These are phyloP conservation scores for Oldenlandia corymbosa DNA, from an alignment of 257 asterid genomes.

Conservation along the genomic window DNA sequence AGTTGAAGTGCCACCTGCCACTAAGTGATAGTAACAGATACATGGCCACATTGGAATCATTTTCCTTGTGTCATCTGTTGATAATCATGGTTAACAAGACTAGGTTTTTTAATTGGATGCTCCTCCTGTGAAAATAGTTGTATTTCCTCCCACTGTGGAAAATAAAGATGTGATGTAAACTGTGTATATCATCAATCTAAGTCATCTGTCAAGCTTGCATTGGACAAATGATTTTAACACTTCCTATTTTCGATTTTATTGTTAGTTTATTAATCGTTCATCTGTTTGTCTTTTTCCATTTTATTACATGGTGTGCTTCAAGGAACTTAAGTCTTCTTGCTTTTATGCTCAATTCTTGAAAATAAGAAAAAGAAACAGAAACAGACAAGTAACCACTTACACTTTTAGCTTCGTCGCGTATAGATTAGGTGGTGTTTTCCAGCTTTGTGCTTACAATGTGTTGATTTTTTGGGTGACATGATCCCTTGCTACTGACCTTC, in stretches of 20 bases:
- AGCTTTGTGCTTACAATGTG: conserved; percentile 11
- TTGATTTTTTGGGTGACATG: conserved; percentile 16
- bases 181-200: background rate
- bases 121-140: background rate
- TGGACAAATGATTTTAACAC: background rate
- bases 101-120: background rate
- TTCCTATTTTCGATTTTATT: background rate
- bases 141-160: background rate
- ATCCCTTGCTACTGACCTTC: conserved; percentile 43
- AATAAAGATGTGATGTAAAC: background rate
- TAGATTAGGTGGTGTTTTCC: background rate
- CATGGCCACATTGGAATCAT: background rate
- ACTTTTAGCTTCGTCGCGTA: too few species aligned
- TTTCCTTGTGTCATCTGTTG: background rate
- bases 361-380: background rate
- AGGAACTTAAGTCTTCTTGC: background rate
- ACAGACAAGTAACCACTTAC: too few species aligned
- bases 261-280: background rate
- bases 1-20: background rate
- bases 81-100: background rate
- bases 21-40: background rate
- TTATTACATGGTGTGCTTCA: background rate
- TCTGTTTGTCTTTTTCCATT: background rate
- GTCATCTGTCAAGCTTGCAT: background rate
- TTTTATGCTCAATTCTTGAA: too few species aligned